Conservation (phyloP, 2,329 filamentous ascomycete genomes). For the Zymoseptoria tritici region DNA sequence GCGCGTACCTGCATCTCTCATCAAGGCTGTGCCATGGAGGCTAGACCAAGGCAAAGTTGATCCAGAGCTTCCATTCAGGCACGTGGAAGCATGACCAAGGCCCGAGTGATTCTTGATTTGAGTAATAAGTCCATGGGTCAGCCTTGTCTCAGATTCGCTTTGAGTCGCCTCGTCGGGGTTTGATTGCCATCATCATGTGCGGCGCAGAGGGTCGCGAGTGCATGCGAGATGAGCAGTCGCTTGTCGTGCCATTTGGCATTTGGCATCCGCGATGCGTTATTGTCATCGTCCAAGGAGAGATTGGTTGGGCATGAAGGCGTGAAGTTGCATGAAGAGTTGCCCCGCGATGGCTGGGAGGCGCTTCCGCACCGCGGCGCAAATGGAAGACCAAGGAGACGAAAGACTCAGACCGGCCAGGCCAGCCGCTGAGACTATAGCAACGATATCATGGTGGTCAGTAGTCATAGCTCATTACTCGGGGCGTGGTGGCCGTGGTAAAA, state of each 20-base stretch:
- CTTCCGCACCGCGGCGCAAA: not conserved
- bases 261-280: no score
- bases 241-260: no score
- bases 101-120: not conserved
- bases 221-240: no score
- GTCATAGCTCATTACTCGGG: not conserved
- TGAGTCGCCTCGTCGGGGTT: not conserved
- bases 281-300: not conserved
- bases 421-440: no score
- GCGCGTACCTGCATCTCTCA: not conserved
- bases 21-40: not conserved
- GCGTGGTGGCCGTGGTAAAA: not conserved
- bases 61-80: not conserved
- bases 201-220: no score
- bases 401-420: no score
- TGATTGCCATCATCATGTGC: not conserved
- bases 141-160: not conserved
- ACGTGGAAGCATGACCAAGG: not conserved
- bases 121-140: not conserved
- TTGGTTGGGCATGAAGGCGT: not conserved
- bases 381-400: not conserved
- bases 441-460: not conserved
- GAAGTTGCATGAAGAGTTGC: not conserved
- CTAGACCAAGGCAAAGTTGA: not conserved
- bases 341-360: not conserved